phyloP scores from a whole-genome alignment of 805 yeast genomes.

The Candida sphagnicola region DNA sequence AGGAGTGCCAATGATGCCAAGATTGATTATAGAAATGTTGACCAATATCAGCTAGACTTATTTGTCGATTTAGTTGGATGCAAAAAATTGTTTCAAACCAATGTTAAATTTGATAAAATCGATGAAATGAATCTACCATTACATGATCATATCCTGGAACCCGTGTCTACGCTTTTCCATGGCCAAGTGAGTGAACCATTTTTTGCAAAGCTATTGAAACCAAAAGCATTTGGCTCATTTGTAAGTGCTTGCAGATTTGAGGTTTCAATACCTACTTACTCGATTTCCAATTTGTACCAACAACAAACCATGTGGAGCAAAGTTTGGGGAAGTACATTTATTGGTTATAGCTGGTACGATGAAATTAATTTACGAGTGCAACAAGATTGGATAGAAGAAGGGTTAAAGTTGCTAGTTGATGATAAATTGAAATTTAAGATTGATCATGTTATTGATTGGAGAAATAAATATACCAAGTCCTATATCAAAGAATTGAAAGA shows the following conservation, averaged over 20 bases:
- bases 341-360: constrained; percentile 37
- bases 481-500: constrained; percentile 21
- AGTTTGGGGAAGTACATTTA: constrained; percentile 30
- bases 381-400: constrained; percentile 32
- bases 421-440: constrained; percentile 28
- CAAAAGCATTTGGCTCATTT: constrained; percentile 29
- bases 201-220: constrained; percentile 31
- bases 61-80: constrained; percentile 40
- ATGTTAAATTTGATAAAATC: constrained; percentile 23
- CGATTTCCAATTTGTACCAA: constrained; percentile 22
- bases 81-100: constrained; percentile 31
- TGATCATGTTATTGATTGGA: constrained; percentile 35
- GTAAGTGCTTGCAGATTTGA: constrained; percentile 34
- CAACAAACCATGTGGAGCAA: constrained; percentile 20
- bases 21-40: constrained; percentile 17
- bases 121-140: constrained; percentile 30
- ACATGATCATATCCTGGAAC: constrained; percentile 11
- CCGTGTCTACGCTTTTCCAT: constrained; percentile 18
- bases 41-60: constrained; percentile 28
- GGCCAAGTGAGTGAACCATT: constrained; percentile 29
- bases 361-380: constrained; percentile 23
- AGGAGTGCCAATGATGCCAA: constrained; percentile 12
- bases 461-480: constrained; percentile 25
- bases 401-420: constrained; percentile 20
- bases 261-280: constrained; percentile 28